Base-by-base conservation (phyloP, 2,329 filamentous ascomycete genomes). In the Curvularia sp. region DNA sequence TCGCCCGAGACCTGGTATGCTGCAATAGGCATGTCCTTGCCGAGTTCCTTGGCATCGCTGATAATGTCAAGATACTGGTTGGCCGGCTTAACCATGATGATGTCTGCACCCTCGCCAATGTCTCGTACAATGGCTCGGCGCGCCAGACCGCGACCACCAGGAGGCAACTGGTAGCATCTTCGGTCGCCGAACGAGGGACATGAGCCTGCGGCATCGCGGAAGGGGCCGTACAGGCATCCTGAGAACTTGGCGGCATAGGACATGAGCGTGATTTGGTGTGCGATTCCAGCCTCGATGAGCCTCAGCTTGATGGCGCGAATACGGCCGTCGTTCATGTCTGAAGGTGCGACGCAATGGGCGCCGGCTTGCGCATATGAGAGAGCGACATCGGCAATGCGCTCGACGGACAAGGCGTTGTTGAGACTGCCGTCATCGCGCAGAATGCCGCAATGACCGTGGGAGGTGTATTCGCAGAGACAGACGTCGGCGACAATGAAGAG, bases 1-100 rank as follows among this genome's bases (percentile, higher is more conserved):
- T 99, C 95, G 67, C 95, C 95, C 71, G 91, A 95, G 58, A 99
- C 95, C 77, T 99, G 95, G 78, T 99, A 99, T 22, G 95, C 94
- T 1, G 95, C 94, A 35, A 99, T 85, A 2, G 95, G 95, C 77
- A 98, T 84, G 77, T 98, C 93, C 75, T 89, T 90, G 58, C 92
- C 94, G 53, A 98, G 85, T 53, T 97, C 93, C 82, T 97, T 98
- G 53, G 95, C 95, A 74, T 99, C 95, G 67, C 91, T 92, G 77
- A 99, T 98, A 71, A 99, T 97, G 79, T 99, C 95, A 46, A 99
- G 85, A 77, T 97, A 99, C 78, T 94, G 92, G 70, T 91, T 91
- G 9, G 95, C 95, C 2, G 95, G 95, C 84, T 99, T 99, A 62
- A 99, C 95, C 94, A 99, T 97, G 79, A 99, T 97, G 68, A 97